These are phyloP conservation scores for Solanum etuberosum DNA, from an alignment of 257 asterid species.

Conservation along the genomic window DNA sequence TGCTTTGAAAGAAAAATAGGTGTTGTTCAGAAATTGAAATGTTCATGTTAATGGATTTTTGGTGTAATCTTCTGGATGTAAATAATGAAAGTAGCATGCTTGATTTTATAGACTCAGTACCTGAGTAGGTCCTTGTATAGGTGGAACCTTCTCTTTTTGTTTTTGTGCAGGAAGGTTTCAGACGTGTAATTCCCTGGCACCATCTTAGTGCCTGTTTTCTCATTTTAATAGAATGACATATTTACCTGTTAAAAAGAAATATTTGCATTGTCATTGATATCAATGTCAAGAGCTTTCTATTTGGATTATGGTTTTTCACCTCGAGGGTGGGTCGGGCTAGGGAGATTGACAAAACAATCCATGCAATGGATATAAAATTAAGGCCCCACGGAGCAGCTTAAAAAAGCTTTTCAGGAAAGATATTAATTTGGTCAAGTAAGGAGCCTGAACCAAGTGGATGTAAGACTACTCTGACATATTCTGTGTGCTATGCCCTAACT, in stretches of 20 bases:
- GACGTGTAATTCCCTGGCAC: neutral
- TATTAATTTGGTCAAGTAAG: neutral
- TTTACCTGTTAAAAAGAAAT: neutral
- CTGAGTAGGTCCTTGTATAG: neutral
- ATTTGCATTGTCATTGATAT: neutral
- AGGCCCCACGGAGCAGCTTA: neutral
- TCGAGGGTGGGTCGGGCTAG: neutral
- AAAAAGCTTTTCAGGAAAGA: neutral
- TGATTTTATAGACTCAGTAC: neutral
- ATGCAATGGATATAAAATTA: neutral
- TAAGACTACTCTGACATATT: neutral
- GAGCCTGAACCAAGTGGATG: neutral
- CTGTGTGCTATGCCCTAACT: neutral
- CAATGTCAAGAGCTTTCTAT: neutral
- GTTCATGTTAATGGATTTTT: neutral
- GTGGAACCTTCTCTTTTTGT: neutral
- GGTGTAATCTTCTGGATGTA: neutral
- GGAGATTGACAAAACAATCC: neutral
- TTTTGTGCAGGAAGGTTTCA: neutral
- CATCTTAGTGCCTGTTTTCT: neutral
- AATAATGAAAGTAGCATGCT: neutral
- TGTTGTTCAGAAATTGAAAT: neutral
- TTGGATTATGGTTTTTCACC: neutral
- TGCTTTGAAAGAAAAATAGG: neutral
- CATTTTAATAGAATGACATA: neutral